Evolutionary conservation across 345 rosid species (phyloP), one percentile per base, ranked within the genome.

Genomic region (Zanthoxylum bungeanum): DNA sequence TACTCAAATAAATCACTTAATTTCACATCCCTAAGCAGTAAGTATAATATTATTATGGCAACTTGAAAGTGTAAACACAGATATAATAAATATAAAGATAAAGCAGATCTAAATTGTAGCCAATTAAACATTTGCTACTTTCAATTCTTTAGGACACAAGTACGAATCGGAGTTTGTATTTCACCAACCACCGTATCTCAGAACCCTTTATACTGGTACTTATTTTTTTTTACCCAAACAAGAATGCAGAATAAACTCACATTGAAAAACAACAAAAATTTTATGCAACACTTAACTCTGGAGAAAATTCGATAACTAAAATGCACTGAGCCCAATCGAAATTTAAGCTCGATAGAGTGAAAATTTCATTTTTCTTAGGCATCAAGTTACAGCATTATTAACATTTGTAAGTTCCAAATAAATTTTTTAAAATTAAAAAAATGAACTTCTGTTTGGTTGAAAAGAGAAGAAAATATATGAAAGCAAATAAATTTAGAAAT

Each of bases 111-210:
- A n/a, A n/a, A n/a, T 24, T 37, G 62, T 34, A 22, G n/a, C n/a
- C n/a, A 53, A 46, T 71, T 36, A 49, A 47, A 59, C 19, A 46
- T 52, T 12, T 55, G n/a, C 76, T 67, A 58, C 39, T 57, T 61
- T 40, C 75, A 59, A 40, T 58, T 5, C 62, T 40, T 14, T n/a
- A 67, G 52, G 36, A n/a, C n/a, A n/a, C n/a, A n/a, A n/a, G n/a
- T n/a, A n/a, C n/a, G n/a, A n/a, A n/a, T n/a, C n/a, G 19, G 37
- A 25, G 40, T 12, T 57, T 67, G 65, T 39, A 61, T 73, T 64
- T 49, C 50, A 72, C 62, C 69, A 73, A 74, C 62, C 58, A 60
- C 75, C 51, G 49, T 31, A 57, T 25, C 56, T 63, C 75, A 51
- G 30, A 57, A 17, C 40, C 75, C n/a, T 11, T 27, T 40, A 44